Evolutionary conservation across 1,139 yeast genomes (phyloP), one percentile per base, ranked within the genome.

Genomic region (Groenewaldozyma sp.): DNA sequence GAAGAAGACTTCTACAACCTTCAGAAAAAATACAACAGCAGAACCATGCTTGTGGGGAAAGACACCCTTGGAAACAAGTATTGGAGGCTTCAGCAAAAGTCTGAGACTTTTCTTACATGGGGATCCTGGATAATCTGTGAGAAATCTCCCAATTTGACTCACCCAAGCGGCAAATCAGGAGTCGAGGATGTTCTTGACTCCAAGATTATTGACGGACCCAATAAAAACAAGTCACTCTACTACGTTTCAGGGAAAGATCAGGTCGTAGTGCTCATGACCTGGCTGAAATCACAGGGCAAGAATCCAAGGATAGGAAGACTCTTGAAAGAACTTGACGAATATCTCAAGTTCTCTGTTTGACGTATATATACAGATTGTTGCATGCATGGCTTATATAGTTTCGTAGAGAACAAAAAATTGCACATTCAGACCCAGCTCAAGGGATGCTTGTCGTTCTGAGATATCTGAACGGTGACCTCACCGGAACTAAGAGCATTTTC

Each of bases 61-160:
- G 68, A 63, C 46, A 45, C 47, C 6, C 45, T 48, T 24, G 65
- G 65, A 7, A 63, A 63, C 44, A 46, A 45, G 20, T 63, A 62
- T 45, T 63, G 68, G 68, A 49, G 53, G 3, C 54, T 63, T 38
- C 65, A 61, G 45, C 63, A 58, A 37, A 56, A 59, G 42, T 45
- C 56, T 7, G 46, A 52, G 22, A 54, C 53, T 11, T 41, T 45
- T 26, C 13, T 45, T 2, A 45, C 49, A 3, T 60, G 64, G 64
- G 64, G 65, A 3, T 48, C 59, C n/a, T 58, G 60, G 59, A 48
- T 61, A 18, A 36, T 59, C 33, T 55, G 61, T 37, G 56, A 55
- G 42, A 41, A 46, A 39, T 31, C 41, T 34, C 41, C 34, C 19
- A 37, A 39, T 45, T 50, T 36, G 32, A 33, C 21, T 36, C 44